phyloP scores from a whole-genome alignment of 495 filamentous ascomycete species.

The Alectoria sarmentosa region DNA sequence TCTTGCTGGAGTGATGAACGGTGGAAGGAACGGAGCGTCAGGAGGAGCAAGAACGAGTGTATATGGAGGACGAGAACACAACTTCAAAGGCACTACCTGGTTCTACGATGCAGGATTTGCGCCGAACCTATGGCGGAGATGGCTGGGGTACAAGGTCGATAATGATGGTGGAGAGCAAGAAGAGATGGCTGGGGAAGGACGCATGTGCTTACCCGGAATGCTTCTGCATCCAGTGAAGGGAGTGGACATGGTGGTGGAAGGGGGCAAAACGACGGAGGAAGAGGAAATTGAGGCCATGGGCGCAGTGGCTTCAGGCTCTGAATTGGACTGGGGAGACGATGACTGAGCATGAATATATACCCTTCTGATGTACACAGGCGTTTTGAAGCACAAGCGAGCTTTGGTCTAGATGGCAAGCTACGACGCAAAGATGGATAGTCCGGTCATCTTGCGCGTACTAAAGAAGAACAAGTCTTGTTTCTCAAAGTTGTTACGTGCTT shows the following conservation, averaged over 20 bases:
- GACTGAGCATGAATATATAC: background rate
- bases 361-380: slow-evolving; percentile 10
- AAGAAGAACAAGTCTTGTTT: background rate
- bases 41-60: slow-evolving; percentile 66
- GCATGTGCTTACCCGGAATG: slow-evolving; percentile 93
- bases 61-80: slow-evolving; percentile 84
- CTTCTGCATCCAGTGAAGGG: slow-evolving; percentile 90
- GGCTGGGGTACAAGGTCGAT: slow-evolving; percentile 79
- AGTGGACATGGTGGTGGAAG: slow-evolving; percentile 68
- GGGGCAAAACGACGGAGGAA: slow-evolving; percentile 31
- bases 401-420: background rate
- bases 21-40: slow-evolving; percentile 70
- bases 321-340: slow-evolving; percentile 10
- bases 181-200: slow-evolving; percentile 66
- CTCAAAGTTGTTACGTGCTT: background rate
- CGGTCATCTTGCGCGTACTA: background rate
- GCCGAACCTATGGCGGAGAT: slow-evolving; percentile 74
- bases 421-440: background rate
- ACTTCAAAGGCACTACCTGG: slow-evolving; percentile 84
- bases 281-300: slow-evolving; percentile 30
- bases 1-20: slow-evolving; percentile 78
- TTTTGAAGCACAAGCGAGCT: background rate
- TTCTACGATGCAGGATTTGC: slow-evolving; percentile 89
- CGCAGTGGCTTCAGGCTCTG: slow-evolving; percentile 23
- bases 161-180: slow-evolving; percentile 81